Evolutionary conservation across 257 asterid genomes (phyloP).

Genomic region (Solanum verrucosum): DNA sequence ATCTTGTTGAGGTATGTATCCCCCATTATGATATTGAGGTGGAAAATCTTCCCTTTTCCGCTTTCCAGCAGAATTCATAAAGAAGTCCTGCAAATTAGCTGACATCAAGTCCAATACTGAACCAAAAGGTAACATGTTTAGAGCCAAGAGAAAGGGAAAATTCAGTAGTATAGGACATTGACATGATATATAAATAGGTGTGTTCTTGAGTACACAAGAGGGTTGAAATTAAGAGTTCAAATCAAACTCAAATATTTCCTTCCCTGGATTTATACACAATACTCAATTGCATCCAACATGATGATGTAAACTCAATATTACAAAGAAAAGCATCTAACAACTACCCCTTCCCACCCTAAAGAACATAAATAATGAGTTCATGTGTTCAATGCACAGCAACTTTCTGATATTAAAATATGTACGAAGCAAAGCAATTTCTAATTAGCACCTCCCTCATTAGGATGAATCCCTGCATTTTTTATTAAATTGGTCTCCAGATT

Average conservation of each 20-base stretch:
- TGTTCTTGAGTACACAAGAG: not conserved
- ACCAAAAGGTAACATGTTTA: not conserved
- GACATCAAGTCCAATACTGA: not conserved
- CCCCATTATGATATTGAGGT: conserved; percentile 58
- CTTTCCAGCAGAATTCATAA: conserved; percentile 59
- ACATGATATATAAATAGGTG: not conserved
- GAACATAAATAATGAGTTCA: not conserved
- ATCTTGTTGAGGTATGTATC: conserved; percentile 94
- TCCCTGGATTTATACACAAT: not conserved
- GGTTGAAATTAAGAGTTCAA: not conserved
- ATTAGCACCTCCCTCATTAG: not conserved
- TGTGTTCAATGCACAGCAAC: not conserved
- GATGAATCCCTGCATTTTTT: not conserved
- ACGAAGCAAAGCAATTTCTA: not conserved
- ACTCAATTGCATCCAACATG: not conserved
- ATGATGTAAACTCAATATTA: not conserved
- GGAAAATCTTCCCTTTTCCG: conserved; percentile 75
- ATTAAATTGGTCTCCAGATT: not conserved
- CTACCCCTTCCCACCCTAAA: not conserved
- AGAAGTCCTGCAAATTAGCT: conserved; percentile 58
- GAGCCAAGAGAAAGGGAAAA: not conserved
- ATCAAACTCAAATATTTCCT: not conserved
- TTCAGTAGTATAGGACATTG: not conserved
- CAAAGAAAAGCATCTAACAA: not conserved
- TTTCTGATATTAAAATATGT: not conserved